phyloP scores from a whole-genome alignment of 257 asterid genomes.

The Misopates orontium region DNA sequence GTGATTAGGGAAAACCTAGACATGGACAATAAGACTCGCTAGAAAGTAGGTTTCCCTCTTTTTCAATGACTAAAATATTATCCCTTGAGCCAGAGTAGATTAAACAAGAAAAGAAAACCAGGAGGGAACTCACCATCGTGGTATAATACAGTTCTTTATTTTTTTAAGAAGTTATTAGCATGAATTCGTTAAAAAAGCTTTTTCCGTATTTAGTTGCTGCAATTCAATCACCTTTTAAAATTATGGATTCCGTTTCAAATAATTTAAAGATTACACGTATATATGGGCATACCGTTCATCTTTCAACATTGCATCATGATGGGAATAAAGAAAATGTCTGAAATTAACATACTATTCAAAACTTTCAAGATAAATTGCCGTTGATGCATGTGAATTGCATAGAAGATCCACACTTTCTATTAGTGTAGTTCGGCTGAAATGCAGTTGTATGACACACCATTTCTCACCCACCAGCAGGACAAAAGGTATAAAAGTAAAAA shows the following conservation, averaged over 20 bases:
- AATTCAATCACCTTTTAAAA: too few species aligned
- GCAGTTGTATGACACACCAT: too few species aligned
- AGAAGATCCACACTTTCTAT: background rate
- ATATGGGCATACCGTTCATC: background rate
- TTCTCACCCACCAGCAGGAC: too few species aligned
- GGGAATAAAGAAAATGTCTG: background rate
- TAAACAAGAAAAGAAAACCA: background rate
- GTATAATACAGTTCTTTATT: background rate
- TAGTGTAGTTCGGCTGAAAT: too few species aligned
- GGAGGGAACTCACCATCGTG: too few species aligned
- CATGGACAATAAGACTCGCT: too few species aligned
- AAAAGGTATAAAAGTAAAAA: slow-evolving; percentile 12
- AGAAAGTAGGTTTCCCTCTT: background rate
- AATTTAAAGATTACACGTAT: too few species aligned
- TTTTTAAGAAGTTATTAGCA: background rate
- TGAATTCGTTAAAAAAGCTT: slow-evolving; percentile 5
- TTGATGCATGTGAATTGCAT: slow-evolving; percentile 15
- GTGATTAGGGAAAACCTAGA: too few species aligned
- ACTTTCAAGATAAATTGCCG: slow-evolving; percentile 6
- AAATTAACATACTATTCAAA: slow-evolving; percentile 14
- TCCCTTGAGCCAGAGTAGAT: background rate
- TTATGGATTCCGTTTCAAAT: too few species aligned
- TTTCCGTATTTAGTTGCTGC: too few species aligned
- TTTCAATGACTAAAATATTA: background rate
- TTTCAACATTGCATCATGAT: background rate